A percentile compares a stretch with the other conserved stretches of the same genome.
Evolutionary conservation across 129 eudicot genomes (phyloP).

Genomic region (Pseudognaphalium luteoalbum): DNA sequence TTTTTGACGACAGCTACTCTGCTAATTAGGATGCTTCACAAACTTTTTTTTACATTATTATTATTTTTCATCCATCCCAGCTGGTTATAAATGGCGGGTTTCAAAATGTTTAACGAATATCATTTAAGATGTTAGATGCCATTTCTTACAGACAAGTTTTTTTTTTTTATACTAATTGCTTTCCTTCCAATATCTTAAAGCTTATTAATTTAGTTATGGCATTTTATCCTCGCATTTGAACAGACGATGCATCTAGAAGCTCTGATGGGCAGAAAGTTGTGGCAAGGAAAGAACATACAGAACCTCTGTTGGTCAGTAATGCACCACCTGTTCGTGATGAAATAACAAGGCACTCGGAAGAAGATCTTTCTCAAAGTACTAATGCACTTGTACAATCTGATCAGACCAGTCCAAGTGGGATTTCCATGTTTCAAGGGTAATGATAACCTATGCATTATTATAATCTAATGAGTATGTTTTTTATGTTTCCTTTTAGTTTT

Average conservation of each 20-base stretch:
- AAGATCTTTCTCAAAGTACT: constrained; percentile 41
- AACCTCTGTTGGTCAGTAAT: constrained; percentile 35
- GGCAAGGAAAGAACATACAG: constrained; percentile 37
- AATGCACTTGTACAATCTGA: constrained; percentile 40
- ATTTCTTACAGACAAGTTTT: constrained; percentile 1
- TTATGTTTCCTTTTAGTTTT: neutral
- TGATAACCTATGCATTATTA: constrained; percentile 2
- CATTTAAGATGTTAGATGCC: constrained; percentile 14
- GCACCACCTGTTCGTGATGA: constrained; percentile 55
- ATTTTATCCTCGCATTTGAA: neutral
- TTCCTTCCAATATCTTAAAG: neutral
- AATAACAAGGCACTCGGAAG: constrained; percentile 40
- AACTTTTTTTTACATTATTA: neutral
- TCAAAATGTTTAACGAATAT: neutral
- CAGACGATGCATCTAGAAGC: constrained; percentile 30
- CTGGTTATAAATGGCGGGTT: neutral
- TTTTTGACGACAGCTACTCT: constrained; percentile 8
- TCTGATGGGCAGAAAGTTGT: constrained; percentile 50
- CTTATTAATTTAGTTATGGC: neutral
- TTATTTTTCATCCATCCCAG: neutral
- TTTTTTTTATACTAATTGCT: neutral
- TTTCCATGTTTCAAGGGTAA: constrained; percentile 88
- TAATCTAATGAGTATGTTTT: neutral
- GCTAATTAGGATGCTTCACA: constrained; percentile 12
- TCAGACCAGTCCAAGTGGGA: constrained; percentile 50